Evolutionary conservation across 2,329 filamentous ascomycete species (phyloP).

Genomic region (Xylaria sp.): DNA sequence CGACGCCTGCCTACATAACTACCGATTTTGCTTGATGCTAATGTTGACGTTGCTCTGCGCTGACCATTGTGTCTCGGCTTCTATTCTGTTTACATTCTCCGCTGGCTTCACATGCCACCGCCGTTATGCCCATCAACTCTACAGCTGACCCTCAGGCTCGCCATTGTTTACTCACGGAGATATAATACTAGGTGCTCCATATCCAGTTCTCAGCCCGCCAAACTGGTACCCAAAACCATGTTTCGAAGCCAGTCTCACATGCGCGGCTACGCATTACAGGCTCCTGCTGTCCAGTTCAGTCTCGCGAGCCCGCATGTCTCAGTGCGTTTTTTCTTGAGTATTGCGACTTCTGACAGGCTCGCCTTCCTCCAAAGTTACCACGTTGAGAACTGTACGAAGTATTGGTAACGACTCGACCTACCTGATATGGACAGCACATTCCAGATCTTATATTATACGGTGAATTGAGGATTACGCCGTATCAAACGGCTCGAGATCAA

Average conservation of each 20-base stretch:
- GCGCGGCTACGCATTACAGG: not conserved
- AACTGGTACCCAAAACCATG: not conserved
- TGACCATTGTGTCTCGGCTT: not conserved
- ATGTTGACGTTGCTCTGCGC: not conserved
- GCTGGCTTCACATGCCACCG: not conserved
- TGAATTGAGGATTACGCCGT: not conserved
- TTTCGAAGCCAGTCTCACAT: not conserved
- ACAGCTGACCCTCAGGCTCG: not conserved
- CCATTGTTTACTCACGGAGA: not conserved
- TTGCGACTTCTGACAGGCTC: not conserved
- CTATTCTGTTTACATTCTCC: constrained; percentile 4
- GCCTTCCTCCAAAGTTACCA: not conserved
- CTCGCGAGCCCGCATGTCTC: not conserved
- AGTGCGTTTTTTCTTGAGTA: not conserved
- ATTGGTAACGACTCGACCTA: not conserved
- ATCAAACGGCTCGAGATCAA: not conserved
- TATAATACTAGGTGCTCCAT: too few species aligned
- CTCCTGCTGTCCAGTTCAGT: not conserved
- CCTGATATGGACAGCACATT: constrained; percentile 5
- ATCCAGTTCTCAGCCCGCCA: not conserved
- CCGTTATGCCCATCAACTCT: not conserved
- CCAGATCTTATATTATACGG: not conserved
- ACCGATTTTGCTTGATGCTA: not conserved
- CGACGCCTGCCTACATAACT: constrained; percentile 1
- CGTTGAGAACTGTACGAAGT: not conserved